These are phyloP conservation scores for Carex myosuroides DNA, from an alignment of 176 grass and related monocot species.

Conservation along the genomic window DNA sequence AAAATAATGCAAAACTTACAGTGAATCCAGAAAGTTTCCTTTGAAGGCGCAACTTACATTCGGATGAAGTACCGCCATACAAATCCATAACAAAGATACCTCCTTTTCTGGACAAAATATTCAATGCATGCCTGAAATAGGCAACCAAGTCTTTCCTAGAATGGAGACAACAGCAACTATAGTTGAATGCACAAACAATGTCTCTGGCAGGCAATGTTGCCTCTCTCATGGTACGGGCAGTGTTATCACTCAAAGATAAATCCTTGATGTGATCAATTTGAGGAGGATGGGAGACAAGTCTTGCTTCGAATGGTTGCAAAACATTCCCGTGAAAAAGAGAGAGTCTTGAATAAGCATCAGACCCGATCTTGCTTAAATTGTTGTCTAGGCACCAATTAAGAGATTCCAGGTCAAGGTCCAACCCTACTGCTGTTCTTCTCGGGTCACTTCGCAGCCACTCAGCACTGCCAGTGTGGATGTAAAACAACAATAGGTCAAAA, in stretches of 20 bases:
- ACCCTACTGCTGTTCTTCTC: constrained; percentile 54
- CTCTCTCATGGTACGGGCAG: constrained; percentile 26
- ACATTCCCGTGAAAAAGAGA: constrained; percentile 91
- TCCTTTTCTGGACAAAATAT: constrained; percentile 56
- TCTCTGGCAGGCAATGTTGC: constrained; percentile 57
- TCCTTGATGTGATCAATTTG: constrained; percentile 36
- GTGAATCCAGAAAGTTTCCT: constrained; percentile 68
- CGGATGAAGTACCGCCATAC: constrained; percentile 84
- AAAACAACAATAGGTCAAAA: not conserved
- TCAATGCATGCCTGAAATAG: constrained; percentile 68
- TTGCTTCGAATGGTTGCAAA: constrained; percentile 42
- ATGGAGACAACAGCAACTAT: constrained; percentile 93
- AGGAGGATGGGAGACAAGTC: constrained; percentile 33
- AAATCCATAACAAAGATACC: constrained; percentile 96
- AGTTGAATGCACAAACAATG: constrained; percentile 97
- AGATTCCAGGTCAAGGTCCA: constrained; percentile 91
- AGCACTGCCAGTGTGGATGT: constrained; percentile 28
- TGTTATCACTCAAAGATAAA: constrained; percentile 27
- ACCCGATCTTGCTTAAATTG: constrained; percentile 55
- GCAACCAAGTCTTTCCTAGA: constrained; percentile 71
- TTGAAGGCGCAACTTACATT: constrained; percentile 72
- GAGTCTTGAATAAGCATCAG: constrained; percentile 69
- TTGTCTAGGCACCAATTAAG: constrained; percentile 90
- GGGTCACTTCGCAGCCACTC: constrained; percentile 73
- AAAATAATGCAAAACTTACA: constrained; percentile 35